Evolutionary conservation across 352 stramenopile genomes (phyloP).

Genomic region (Pythium sukuiense): DNA sequence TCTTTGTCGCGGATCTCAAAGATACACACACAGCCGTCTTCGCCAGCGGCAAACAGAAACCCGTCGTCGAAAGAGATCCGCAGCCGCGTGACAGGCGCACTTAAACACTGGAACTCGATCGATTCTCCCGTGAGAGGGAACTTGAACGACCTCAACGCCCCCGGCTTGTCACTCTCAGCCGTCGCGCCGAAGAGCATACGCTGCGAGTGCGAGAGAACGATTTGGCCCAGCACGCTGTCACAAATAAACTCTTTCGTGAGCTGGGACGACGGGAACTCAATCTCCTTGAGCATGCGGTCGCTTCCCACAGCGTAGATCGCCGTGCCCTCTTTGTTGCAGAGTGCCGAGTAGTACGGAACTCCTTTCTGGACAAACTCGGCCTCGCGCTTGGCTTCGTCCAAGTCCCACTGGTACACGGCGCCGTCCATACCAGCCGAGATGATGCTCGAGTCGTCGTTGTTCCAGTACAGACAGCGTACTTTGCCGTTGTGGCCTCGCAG

Average conservation of each 20-base stretch:
- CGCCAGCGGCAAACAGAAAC: conserved; percentile 88
- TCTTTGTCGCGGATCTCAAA: conserved; percentile 90
- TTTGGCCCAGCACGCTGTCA: conserved; percentile 78
- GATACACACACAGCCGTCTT: conserved; percentile 86
- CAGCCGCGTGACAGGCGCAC: conserved; percentile 76
- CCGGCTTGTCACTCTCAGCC: conserved; percentile 68
- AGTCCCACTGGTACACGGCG: conserved; percentile 93
- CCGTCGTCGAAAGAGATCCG: conserved; percentile 85
- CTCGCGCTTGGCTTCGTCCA: conserved; percentile 90
- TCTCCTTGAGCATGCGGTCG: conserved; percentile 90
- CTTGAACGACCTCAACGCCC: conserved; percentile 83
- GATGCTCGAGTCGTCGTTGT: conserved; percentile 82
- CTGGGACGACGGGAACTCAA: conserved; percentile 81
- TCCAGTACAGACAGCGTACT: conserved; percentile 88
- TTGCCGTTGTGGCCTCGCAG: conserved; percentile 93
- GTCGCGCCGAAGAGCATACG: conserved; percentile 89
- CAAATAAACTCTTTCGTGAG: conserved; percentile 82
- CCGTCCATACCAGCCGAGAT: conserved; percentile 91
- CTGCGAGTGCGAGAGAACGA: conserved; percentile 83
- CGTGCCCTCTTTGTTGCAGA: conserved; percentile 82
- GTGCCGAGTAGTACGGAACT: conserved; percentile 86
- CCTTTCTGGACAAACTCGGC: conserved; percentile 93
- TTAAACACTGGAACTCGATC: conserved; percentile 85
- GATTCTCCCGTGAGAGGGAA: conserved; percentile 91
- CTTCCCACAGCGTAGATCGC: conserved; percentile 84